Base-by-base conservation (phyloP, 257 asterid species). In the Echium plantagineum region DNA sequence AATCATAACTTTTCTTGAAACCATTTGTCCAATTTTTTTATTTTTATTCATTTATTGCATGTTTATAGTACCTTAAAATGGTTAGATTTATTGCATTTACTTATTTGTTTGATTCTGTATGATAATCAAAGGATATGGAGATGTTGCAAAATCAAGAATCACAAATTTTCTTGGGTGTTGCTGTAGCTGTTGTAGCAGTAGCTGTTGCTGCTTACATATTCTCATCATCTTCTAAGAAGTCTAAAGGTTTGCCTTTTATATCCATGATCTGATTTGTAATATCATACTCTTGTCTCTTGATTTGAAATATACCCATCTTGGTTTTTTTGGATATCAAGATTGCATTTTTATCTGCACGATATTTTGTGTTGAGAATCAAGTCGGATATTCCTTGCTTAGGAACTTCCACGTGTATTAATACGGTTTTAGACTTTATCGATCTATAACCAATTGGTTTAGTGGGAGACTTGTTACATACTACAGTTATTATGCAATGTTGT, bases 111-210 rank as follows among this genome's bases (percentile, higher is more conserved):
- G 24, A 49, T 61, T 21, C 0, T 18, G 21, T 48, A 51, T 26
- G 32, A 20, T 16, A 42, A 62, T 59, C 58, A 61, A 53, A 4
- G 30, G 73, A 68, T 55, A 87, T 90, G 98, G 94, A 80, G 69
- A 79, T 83, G 71, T 38, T 83, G 78, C 87, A 89, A 55, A 74
- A 85, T 62, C 63, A 89, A 59, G 96, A 85, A 67, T 85, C 85
- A 60, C 95, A 83, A 65, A 66, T 87, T 63, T 12, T 74, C 61
- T 73, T 80, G 59, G 89, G 85, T 30, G 78, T 81, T 63, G 83
- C 83, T 59, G 93, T 82, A 58, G 78, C 83, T 59, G 74, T 87
- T 52, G 77, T 78, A 62, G 83, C 85, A 54, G 85, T 85, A 31
- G 79, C 78, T 69, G 93, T 77, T 16, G 87, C 83, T 60, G 71